phyloP scores from a whole-genome alignment of 441 rosid genomes.

The Flueggea neowawraea region DNA sequence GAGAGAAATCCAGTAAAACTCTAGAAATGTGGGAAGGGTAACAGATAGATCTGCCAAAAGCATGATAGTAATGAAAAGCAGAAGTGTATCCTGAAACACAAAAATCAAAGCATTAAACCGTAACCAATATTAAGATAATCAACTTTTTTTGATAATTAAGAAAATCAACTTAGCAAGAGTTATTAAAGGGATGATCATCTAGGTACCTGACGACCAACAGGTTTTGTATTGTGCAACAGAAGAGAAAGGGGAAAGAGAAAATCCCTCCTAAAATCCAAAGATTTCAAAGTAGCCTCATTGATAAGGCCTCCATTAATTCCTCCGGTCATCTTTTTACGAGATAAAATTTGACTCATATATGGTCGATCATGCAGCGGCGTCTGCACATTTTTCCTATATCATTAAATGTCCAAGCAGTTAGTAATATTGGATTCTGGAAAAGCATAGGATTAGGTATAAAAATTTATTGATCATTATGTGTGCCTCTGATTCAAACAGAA shows the following conservation, averaged over 20 bases:
- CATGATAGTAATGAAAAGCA: conserved; percentile 73
- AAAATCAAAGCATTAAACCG: conserved; percentile 17
- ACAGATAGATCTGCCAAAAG: conserved; percentile 87
- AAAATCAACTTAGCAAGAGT: no score
- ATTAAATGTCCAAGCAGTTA: conserved; percentile 19
- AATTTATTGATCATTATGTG: background rate
- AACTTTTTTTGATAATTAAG: no score
- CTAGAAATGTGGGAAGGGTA: conserved; percentile 79
- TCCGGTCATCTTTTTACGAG: conserved; percentile 86
- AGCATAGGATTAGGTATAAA: background rate
- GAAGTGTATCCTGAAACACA: conserved; percentile 75
- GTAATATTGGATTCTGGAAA: background rate
- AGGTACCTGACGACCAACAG: conserved; percentile 88
- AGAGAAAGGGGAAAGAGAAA: conserved; percentile 79
- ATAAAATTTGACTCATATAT: conserved; percentile 59
- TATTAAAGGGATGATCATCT: conserved; percentile 14
- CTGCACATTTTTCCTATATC: conserved; percentile 48
- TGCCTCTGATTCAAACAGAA: no score
- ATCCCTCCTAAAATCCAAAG: conserved; percentile 74
- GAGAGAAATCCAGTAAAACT: conserved; percentile 92
- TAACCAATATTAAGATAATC: conserved; percentile 3
- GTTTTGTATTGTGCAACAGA: conserved; percentile 80
- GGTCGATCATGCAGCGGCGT: conserved; percentile 54
- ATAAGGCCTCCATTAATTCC: conserved; percentile 93
- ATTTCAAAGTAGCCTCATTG: conserved; percentile 66